phyloP scores from a whole-genome alignment of 2,329 filamentous ascomycete species.

The Domatiomyces globalis region DNA sequence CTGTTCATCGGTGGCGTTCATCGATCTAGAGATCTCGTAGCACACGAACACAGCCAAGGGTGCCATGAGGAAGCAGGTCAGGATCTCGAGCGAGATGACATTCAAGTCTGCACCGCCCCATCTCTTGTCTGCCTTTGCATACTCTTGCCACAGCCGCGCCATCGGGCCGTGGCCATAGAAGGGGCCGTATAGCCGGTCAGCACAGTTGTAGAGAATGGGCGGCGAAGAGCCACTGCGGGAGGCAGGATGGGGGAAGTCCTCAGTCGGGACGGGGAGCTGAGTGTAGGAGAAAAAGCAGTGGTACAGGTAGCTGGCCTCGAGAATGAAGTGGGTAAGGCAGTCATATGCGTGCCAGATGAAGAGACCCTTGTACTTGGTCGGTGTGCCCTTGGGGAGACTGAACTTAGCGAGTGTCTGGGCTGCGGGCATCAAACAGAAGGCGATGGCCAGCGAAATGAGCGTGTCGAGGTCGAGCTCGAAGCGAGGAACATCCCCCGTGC shows the following conservation, averaged over 20 bases:
- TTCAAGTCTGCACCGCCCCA: slow-evolving; percentile 47
- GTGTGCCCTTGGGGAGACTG: slow-evolving; percentile 40
- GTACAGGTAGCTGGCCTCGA: slow-evolving; percentile 85
- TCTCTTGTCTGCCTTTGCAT: slow-evolving; percentile 48
- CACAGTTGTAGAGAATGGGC: slow-evolving; percentile 40
- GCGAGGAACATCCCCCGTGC: neutral
- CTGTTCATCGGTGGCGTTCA: slow-evolving; percentile 10
- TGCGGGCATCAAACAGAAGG: slow-evolving; percentile 39
- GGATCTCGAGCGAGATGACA: slow-evolving; percentile 44
- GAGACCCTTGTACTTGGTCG: slow-evolving; percentile 47
- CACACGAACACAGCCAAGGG: slow-evolving; percentile 46
- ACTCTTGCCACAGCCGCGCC: slow-evolving; percentile 49
- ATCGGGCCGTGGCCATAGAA: slow-evolving; percentile 42
- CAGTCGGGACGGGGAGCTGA: slow-evolving; percentile 27
- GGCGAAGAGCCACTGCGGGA: slow-evolving; percentile 7
- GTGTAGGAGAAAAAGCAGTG: slow-evolving; percentile 72
- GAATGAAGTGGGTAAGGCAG: slow-evolving; percentile 75
- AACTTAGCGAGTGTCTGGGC: slow-evolving; percentile 37
- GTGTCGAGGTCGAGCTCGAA: slow-evolving; percentile 34
- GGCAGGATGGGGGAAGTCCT: slow-evolving; percentile 20
- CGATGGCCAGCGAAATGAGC: slow-evolving; percentile 39
- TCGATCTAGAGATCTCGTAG: slow-evolving; percentile 31
- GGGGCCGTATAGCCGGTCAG: slow-evolving; percentile 44
- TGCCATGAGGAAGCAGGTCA: slow-evolving; percentile 47
- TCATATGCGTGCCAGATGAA: slow-evolving; percentile 96